Evolutionary conservation across 2,329 filamentous ascomycete genomes (phyloP), one percentile per base, ranked within the genome.

Genomic region (Colletotrichum liriopes): DNA sequence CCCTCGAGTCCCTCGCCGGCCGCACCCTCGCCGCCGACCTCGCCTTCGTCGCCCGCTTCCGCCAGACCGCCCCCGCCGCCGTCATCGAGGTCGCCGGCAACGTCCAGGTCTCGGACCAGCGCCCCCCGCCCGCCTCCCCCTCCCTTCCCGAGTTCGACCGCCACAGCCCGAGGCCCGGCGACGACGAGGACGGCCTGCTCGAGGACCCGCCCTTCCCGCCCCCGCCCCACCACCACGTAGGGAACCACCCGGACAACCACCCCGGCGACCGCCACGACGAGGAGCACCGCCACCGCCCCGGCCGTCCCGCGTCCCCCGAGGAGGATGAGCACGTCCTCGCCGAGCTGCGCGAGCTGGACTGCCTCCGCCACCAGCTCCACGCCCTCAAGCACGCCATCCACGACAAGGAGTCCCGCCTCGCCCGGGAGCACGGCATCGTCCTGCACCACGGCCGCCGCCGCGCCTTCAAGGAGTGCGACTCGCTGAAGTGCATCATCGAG

Each of bases 11-110:
- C 9, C 71, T 88, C 43, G 81, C 88, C 76, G 84, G 83, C 60
- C 78, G 79, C 69, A 64, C 80, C 43, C 77, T 85, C 35, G 76
- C 82, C 29, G 78, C 83, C 70, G 68, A 71, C 14, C 76, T 82
- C 47, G 80, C 79, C 9, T 85, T 88, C 68, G 81, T 80, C 26
- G 77, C 85, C 67, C 80, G 82, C 20, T 88, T 89, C 77, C 83
- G 82, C 74, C 87, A 89, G 76, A 82, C 81, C 7, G 75, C 77
- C 2, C 84, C 86, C 0, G 79, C 82, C 47, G 79, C 82, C 56
- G 82, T 89, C 39, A 77, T 84, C 43, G 80, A 83, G 11, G 79
- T 88, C 65, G 82, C 85, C 56, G 83, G 82, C 5, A 43, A 67
- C 32, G 60, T 65, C 39, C 43, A 80, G n/a, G 76, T 82, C 66